These are phyloP conservation scores for Aspergillus neoniger DNA, from an alignment of 2,329 filamentous ascomycete genomes.

Conservation along the genomic window DNA sequence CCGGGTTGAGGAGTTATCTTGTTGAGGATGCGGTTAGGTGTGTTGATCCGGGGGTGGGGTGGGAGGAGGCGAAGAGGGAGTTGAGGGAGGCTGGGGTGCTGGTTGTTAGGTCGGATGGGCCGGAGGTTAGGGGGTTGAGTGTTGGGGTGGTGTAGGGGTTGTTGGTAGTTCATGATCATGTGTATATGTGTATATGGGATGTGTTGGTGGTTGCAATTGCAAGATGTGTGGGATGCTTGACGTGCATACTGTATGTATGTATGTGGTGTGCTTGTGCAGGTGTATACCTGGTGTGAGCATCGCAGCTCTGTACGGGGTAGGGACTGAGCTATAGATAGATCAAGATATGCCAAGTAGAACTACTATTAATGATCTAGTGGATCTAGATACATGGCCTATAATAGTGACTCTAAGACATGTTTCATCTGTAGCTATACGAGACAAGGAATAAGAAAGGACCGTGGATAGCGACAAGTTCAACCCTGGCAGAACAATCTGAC, in stretches of 20 bases:
- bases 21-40: constrained; percentile 76
- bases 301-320: not conserved
- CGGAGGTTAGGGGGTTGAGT: constrained; percentile 58
- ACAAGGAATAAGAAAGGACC: not conserved
- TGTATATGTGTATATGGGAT: not conserved
- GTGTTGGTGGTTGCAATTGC: no score
- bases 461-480: not conserved
- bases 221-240: not conserved
- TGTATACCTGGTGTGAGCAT: not conserved
- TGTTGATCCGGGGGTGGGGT: constrained; percentile 62
- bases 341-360: not conserved
- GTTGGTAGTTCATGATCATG: no score
- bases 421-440: no score
- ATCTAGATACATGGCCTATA: not conserved
- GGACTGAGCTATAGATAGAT: not conserved
- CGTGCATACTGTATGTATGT: not conserved
- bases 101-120: constrained; percentile 60
- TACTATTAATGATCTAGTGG: not conserved
- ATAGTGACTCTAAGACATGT: not conserved
- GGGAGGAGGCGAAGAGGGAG: constrained; percentile 58
- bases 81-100: constrained; percentile 62
- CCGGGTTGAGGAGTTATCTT: constrained; percentile 76
- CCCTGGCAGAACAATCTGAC: not conserved
- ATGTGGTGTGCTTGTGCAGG: not conserved
- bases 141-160: not conserved